Evolutionary conservation across 495 filamentous ascomycete species (phyloP).

Genomic region (Daldinia grandis): DNA sequence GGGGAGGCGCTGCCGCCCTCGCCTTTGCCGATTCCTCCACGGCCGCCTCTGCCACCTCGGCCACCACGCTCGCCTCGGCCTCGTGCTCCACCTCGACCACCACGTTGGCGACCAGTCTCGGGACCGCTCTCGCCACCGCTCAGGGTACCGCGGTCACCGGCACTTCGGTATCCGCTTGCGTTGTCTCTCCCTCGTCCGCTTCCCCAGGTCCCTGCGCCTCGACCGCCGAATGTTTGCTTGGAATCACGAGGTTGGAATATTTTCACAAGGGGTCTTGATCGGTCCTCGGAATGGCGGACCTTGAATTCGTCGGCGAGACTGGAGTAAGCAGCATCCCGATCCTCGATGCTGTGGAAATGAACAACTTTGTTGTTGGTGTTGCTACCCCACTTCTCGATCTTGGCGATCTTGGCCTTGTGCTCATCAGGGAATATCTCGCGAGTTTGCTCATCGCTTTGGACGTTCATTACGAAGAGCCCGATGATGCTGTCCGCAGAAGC

Average conservation of each 20-base stretch:
- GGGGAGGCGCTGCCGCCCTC: constrained; percentile 61
- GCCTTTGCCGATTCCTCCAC: constrained; percentile 66
- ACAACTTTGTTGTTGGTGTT: constrained; percentile 78
- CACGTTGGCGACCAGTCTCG: constrained; percentile 71
- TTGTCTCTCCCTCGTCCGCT: constrained; percentile 67
- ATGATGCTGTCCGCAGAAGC: constrained; percentile 62
- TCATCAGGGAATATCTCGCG: constrained; percentile 82
- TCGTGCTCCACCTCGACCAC: constrained; percentile 69
- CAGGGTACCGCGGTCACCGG: constrained; percentile 48
- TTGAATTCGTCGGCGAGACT: constrained; percentile 78
- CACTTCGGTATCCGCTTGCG: constrained; percentile 75
- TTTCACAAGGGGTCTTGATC: constrained; percentile 79
- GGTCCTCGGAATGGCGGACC: constrained; percentile 67
- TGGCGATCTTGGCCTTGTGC: constrained; percentile 77
- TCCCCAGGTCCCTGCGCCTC: constrained; percentile 77
- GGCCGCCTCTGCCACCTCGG: constrained; percentile 65
- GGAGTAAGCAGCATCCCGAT: constrained; percentile 77
- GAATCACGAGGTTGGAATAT: constrained; percentile 73
- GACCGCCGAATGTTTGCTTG: constrained; percentile 57
- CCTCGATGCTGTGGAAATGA: constrained; percentile 77
- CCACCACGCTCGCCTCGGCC: constrained; percentile 61
- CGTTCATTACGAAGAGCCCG: constrained; percentile 84
- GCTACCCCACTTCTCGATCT: constrained; percentile 79
- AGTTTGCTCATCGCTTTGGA: constrained; percentile 78
- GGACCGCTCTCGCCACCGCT: constrained; percentile 78